These are phyloP conservation scores for Phoma sp. DNA, from an alignment of 2,329 filamentous ascomycete genomes.

Conservation along the genomic window DNA sequence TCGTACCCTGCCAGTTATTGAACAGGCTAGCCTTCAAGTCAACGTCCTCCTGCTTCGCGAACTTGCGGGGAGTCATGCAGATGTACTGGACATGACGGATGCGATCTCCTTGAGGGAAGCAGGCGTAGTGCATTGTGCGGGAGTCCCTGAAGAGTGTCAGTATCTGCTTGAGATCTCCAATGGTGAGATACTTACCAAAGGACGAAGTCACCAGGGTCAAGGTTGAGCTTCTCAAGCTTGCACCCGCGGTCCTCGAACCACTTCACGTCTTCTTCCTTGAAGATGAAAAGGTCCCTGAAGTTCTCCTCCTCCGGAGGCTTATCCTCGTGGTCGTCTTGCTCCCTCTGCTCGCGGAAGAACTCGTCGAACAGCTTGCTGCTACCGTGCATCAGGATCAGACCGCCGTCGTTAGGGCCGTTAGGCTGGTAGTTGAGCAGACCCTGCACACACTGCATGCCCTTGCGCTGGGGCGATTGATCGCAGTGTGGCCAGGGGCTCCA, in stretches of 20 bases:
- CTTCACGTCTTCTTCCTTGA: slow-evolving; percentile 51
- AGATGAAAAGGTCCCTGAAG: slow-evolving; percentile 52
- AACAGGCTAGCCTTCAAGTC: slow-evolving; percentile 24
- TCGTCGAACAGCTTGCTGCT: slow-evolving; percentile 51
- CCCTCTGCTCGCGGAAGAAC: slow-evolving; percentile 47
- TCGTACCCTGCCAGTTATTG: slow-evolving; percentile 26
- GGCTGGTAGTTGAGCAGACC: slow-evolving; percentile 54
- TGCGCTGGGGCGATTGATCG: slow-evolving; percentile 51
- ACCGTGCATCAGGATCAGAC: slow-evolving; percentile 54
- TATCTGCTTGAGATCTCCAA: too few species aligned
- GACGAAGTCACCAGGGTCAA: slow-evolving; percentile 51
- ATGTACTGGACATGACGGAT: slow-evolving; percentile 29
- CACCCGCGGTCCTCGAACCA: slow-evolving; percentile 52
- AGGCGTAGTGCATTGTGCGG: slow-evolving; percentile 53
- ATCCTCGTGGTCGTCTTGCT: slow-evolving; percentile 22
- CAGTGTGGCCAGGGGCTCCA: slow-evolving; percentile 48
- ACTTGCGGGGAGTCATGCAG: slow-evolving; percentile 29
- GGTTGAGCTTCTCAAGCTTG: slow-evolving; percentile 48
- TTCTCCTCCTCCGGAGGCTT: slow-evolving; percentile 24
- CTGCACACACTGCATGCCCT: slow-evolving; percentile 52
- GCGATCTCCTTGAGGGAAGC: slow-evolving; percentile 18
- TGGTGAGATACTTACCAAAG: neutral
- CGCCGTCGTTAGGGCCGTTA: slow-evolving; percentile 55
- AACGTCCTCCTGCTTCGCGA: slow-evolving; percentile 26
- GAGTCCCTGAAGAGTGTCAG: slow-evolving; percentile 52